A percentile compares a stretch with the other conserved stretches of the same genome.
Evolutionary conservation across 805 yeast species (phyloP).

Genomic region (Cyberlindnera petersonii): DNA sequence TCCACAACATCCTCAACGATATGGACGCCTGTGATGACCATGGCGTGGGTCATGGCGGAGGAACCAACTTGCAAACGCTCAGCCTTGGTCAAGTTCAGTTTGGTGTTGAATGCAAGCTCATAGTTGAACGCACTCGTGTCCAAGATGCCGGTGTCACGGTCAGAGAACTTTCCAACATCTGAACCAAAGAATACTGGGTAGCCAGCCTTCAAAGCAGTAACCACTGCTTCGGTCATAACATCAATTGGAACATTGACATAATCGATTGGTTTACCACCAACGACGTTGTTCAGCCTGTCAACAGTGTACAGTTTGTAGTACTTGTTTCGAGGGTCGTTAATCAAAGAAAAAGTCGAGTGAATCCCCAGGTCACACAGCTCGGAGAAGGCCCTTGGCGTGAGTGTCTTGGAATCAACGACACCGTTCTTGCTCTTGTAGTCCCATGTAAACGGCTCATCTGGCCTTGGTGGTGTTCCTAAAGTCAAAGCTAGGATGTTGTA

Average conservation of each 20-base stretch:
- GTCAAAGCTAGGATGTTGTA: conserved; percentile 60
- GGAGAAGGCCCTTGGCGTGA: conserved; percentile 65
- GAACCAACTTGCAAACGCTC: conserved; percentile 65
- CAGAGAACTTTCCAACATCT: conserved; percentile 65
- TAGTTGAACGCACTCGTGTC: conserved; percentile 68
- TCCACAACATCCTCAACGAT: conserved; percentile 60
- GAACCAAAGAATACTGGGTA: conserved; percentile 86
- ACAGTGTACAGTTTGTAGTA: conserved; percentile 61
- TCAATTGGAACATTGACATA: conserved; percentile 64
- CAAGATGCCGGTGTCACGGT: conserved; percentile 62
- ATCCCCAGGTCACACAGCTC: conserved; percentile 50
- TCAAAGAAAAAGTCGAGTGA: conserved; percentile 53
- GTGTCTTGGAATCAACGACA: conserved; percentile 39
- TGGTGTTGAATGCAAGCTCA: conserved; percentile 51
- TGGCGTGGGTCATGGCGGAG: conserved; percentile 83
- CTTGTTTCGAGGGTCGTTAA: conserved; percentile 77
- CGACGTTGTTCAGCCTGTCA: conserved; percentile 69
- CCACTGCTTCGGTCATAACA: conserved; percentile 53
- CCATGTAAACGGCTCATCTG: conserved; percentile 66
- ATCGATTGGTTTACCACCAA: conserved; percentile 61
- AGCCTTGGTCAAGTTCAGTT: conserved; percentile 50
- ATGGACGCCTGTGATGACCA: conserved; percentile 79
- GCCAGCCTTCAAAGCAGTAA: conserved; percentile 61
- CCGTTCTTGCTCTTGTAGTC: conserved; percentile 66
- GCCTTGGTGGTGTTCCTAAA: conserved; percentile 74